These are phyloP conservation scores for Fusarium mexicanum DNA, from an alignment of 2,329 filamentous ascomycete species.

Conservation along the genomic window DNA sequence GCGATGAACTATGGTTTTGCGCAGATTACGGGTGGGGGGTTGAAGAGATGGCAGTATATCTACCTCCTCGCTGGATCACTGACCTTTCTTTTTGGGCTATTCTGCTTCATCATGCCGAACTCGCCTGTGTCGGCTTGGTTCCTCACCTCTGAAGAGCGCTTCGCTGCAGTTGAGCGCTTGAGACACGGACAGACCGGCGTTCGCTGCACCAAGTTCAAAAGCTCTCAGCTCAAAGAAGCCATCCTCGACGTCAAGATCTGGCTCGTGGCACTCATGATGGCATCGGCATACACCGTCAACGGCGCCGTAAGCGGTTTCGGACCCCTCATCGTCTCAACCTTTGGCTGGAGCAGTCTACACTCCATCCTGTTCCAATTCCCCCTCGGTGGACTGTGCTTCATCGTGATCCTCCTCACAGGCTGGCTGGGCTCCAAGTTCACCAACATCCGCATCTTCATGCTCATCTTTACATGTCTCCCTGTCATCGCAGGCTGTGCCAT, in stretches of 20 bases:
- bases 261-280: slow-evolving; percentile 74
- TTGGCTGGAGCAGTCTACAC: slow-evolving; percentile 70
- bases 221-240: slow-evolving; percentile 66
- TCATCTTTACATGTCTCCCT: slow-evolving; percentile 74
- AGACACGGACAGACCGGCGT: slow-evolving; percentile 71
- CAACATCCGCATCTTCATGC: slow-evolving; percentile 72
- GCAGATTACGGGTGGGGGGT: slow-evolving; percentile 63
- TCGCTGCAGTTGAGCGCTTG: slow-evolving; percentile 72
- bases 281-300: slow-evolving; percentile 75
- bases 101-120: slow-evolving; percentile 73
- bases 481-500: slow-evolving; percentile 79
- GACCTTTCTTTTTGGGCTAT: slow-evolving; percentile 71
- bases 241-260: slow-evolving; percentile 69
- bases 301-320: slow-evolving; percentile 77
- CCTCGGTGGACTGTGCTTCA: slow-evolving; percentile 72
- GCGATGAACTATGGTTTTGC: slow-evolving; percentile 74
- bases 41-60: slow-evolving; percentile 76
- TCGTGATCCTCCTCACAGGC: slow-evolving; percentile 73
- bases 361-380: slow-evolving; percentile 81
- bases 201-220: slow-evolving; percentile 68
- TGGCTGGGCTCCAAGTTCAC: slow-evolving; percentile 68
- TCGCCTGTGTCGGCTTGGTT: slow-evolving; percentile 77
- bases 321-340: slow-evolving; percentile 76
- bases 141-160: slow-evolving; percentile 67
- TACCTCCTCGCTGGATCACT: slow-evolving; percentile 72